Percentiles rank a stretch among this genome's conserved stretches.
These are phyloP conservation scores for Candida bentonensis DNA, from an alignment of 805 yeast species.

Conservation along the genomic window DNA sequence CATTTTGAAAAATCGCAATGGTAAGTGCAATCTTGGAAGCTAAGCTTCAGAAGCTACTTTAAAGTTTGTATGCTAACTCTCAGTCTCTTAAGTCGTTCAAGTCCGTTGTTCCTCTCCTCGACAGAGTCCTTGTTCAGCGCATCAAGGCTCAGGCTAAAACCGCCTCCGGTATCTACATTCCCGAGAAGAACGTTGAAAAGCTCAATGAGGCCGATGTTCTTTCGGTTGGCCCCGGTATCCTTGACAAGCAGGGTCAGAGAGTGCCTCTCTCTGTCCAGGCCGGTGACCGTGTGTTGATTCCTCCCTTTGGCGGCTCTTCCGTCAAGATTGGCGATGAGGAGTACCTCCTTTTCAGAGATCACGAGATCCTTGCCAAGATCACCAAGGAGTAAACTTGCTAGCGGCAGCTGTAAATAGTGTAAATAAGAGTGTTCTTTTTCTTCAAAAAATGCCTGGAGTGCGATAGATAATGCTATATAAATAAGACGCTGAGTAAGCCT, in stretches of 20 bases:
- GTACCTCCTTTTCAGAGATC: constrained; percentile 68
- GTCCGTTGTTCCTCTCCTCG: constrained; percentile 81
- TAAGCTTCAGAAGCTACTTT: not conserved
- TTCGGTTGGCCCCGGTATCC: constrained; percentile 90
- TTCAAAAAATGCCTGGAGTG: too few relatives aligned
- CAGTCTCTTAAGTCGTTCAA: constrained; percentile 60
- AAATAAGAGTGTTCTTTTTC: not conserved
- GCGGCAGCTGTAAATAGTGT: not conserved
- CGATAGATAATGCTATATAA: too few relatives aligned
- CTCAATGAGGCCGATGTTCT: constrained; percentile 83
- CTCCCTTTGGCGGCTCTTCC: constrained; percentile 84
- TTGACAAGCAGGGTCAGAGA: constrained; percentile 60
- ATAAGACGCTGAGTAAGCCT: too few relatives aligned
- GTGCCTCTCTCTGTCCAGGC: constrained; percentile 63
- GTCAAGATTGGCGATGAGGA: constrained; percentile 76
- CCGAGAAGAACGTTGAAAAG: constrained; percentile 92
- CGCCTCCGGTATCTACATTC: constrained; percentile 83
- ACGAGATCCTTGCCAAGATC: constrained; percentile 89
- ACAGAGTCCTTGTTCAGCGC: constrained; percentile 93
- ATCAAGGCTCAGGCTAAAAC: constrained; percentile 83
- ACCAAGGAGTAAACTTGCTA: constrained; percentile 31
- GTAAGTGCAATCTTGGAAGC: not conserved
- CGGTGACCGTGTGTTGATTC: constrained; percentile 92
- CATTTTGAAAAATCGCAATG: not conserved
- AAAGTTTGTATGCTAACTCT: constrained; percentile 8